Percentiles rank a stretch among this genome's conserved stretches.
phyloP scores from a whole-genome alignment of 2,329 filamentous ascomycete genomes.

The Calonectria pteridis region DNA sequence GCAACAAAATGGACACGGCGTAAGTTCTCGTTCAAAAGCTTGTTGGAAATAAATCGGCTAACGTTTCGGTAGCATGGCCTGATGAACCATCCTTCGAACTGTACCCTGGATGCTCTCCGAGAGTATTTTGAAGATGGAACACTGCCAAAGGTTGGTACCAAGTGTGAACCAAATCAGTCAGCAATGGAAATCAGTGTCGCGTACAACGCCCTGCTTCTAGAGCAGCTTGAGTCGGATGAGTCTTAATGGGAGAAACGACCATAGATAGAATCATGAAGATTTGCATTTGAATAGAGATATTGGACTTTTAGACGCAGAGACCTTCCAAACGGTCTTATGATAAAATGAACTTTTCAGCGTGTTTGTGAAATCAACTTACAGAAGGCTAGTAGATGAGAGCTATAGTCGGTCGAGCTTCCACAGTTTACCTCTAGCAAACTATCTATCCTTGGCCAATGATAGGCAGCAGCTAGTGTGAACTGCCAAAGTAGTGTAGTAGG shows the following conservation, averaged over 20 bases:
- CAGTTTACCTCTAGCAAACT: neutral
- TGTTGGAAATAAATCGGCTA: neutral
- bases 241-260: neutral
- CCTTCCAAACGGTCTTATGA: neutral
- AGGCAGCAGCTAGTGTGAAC: neutral
- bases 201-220: neutral
- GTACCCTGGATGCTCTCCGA: conserved; percentile 16
- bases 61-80: conserved; percentile 14
- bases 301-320: neutral
- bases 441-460: neutral
- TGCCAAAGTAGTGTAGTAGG: neutral
- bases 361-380: neutral
- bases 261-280: neutral
- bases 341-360: neutral
- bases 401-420: neutral
- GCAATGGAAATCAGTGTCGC: neutral
- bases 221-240: neutral
- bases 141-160: conserved; percentile 14
- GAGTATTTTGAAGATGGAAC: conserved; percentile 18
- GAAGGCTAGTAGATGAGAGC: too few relatives aligned
- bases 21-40: neutral
- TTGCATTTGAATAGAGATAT: neutral
- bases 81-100: conserved; percentile 26
- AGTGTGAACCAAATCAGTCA: neutral
- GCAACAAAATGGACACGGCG: neutral